Base-by-base conservation (phyloP, 106 monocot species). In the Iris macrosiphon region DNA sequence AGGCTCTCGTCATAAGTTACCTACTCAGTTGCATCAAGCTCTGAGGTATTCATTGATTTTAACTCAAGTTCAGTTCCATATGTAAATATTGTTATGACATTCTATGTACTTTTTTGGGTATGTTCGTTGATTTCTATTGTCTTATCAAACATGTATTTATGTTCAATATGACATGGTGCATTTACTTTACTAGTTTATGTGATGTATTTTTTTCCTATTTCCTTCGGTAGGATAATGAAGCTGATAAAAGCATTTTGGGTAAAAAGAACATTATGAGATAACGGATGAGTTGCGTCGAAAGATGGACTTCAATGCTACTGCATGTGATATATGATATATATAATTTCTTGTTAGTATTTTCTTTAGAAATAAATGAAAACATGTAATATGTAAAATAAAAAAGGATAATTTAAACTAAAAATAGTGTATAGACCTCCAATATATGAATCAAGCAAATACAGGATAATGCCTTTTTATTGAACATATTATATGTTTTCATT, bases 291-390 rank as follows among this genome's bases (percentile, higher is more conserved):
- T 95, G 95, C 69, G 53, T 31, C 71, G 65, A 8, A 82, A 85
- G 47, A 95, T 95, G 95, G 89, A 95, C 32, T 95, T 89, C 57
- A 61, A 79, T 69, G 81, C 89, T 63, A 95, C 18, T 89, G 85
- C 60, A 85, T 82, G 69, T 95, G 95, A 89, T 95, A 85, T 57
- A 2, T 30, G 31, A 53, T 33, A 19, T 53, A 30, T 52, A 14
- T 28, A 25, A 50, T 28, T 14, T 50, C 13, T 18, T n/a, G 29
- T 30, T n/a, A n/a, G n/a, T n/a, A n/a, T n/a, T n/a, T n/a, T n/a
- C n/a, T n/a, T n/a, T n/a, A n/a, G n/a, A n/a, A n/a, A n/a, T n/a
- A n/a, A n/a, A n/a, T n/a, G n/a, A n/a, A n/a, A n/a, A n/a, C n/a
- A n/a, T n/a, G n/a, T n/a, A n/a, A n/a, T n/a, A n/a, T n/a, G n/a